A percentile compares a stretch with the other conserved stretches of the same genome.
phyloP scores from a whole-genome alignment of 1,284 basidiomycete species.

The Leccinum pachyderme region DNA sequence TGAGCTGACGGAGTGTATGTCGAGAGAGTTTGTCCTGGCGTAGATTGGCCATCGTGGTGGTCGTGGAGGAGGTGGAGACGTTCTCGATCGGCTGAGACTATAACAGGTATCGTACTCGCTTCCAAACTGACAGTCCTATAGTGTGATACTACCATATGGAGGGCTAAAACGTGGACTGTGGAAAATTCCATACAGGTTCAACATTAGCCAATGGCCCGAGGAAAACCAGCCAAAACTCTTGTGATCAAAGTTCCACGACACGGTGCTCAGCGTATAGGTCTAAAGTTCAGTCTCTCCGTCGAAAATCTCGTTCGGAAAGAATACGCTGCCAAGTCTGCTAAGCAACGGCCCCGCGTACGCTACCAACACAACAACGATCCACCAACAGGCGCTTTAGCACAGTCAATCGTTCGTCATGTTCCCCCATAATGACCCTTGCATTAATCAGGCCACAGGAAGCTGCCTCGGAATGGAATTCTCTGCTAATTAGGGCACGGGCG shows the following conservation, averaged over 20 bases:
- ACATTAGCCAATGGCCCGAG: constrained; percentile 24
- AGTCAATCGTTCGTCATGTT: constrained; percentile 54
- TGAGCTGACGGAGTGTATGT: constrained; percentile 65
- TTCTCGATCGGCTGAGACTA: constrained; percentile 12
- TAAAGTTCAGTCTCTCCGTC: constrained; percentile 58
- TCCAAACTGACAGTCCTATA: constrained; percentile 4
- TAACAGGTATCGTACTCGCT: constrained; percentile 12
- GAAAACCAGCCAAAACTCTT: constrained; percentile 38
- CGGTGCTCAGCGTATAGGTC: constrained; percentile 66
- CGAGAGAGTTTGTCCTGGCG: constrained; percentile 28
- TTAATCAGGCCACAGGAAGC: constrained; percentile 51
- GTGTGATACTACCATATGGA: constrained; percentile 26
- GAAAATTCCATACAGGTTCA: not conserved
- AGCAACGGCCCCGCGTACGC: constrained; percentile 46
- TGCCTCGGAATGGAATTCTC: constrained; percentile 82
- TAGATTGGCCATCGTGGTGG: constrained; percentile 15
- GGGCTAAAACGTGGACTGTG: not conserved
- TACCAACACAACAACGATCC: constrained; percentile 62
- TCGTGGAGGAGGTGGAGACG: not conserved
- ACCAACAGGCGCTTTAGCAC: constrained; percentile 42
- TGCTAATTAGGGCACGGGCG: constrained; percentile 72
- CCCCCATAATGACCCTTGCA: not conserved
- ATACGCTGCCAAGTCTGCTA: constrained; percentile 22
- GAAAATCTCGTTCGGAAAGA: constrained; percentile 52
- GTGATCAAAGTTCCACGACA: constrained; percentile 70